A percentile compares a stretch with the other conserved stretches of the same genome.
Conservation (phyloP, 176 grass and related monocot species). For the Stipa capillata region DNA sequence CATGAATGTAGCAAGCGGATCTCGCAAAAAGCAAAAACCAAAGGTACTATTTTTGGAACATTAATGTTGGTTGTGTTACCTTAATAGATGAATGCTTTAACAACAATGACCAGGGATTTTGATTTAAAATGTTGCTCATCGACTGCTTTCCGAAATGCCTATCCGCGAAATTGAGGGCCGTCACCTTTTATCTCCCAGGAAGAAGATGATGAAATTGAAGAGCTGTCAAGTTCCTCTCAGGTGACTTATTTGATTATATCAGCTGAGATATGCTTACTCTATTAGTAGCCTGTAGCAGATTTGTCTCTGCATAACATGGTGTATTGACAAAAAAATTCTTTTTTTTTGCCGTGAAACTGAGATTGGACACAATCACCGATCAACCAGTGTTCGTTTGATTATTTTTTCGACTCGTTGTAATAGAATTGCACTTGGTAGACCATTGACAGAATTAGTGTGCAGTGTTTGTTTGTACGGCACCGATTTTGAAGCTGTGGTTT, state of each 20-base stretch:
- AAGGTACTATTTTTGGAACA: conserved; percentile 35
- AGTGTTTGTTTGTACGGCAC: no score
- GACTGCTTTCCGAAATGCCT: not conserved
- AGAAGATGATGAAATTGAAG: conserved; percentile 45
- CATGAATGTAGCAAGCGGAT: conserved; percentile 36
- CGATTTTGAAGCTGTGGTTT: no score
- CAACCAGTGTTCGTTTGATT: no score
- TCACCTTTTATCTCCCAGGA: conserved; percentile 28
- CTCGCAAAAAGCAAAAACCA: conserved; percentile 30
- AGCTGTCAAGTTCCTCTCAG: conserved; percentile 44
- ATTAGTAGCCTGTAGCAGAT: no score
- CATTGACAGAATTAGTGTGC: no score
- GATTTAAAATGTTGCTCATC: not conserved
- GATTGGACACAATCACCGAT: no score
- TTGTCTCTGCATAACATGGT: not conserved
- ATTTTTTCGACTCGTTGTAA: no score
- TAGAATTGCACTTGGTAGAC: no score
- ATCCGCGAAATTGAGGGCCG: not conserved
- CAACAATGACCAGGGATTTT: not conserved
- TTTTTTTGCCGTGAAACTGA: no score
- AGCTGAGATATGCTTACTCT: not conserved
- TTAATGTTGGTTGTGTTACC: not conserved
- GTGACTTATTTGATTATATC: conserved; percentile 14
- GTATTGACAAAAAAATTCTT: no score
- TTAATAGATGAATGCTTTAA: not conserved